Evolutionary conservation across 1,139 yeast species (phyloP).

Genomic region (Suzukiozyma palmioleophila): DNA sequence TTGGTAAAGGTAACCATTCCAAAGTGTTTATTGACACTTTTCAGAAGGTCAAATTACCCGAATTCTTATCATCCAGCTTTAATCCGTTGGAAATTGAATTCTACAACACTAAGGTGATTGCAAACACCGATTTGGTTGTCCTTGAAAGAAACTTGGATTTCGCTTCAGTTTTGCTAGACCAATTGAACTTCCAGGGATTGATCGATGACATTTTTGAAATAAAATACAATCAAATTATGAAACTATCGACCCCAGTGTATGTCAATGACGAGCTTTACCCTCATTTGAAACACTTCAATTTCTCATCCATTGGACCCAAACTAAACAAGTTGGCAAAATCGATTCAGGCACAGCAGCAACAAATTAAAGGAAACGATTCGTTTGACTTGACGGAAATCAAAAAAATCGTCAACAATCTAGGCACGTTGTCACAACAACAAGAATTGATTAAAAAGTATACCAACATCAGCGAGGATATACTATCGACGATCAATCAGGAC

Average conservation of each 20-base stretch:
- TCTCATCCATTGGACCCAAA: conserved; percentile 73
- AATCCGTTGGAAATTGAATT: conserved; percentile 36
- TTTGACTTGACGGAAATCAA: conserved; percentile 58
- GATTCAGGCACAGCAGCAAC: conserved; percentile 46
- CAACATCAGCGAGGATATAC: conserved; percentile 62
- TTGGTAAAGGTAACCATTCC: conserved; percentile 39
- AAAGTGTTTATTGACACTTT: conserved; percentile 26
- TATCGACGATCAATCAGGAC: conserved; percentile 51
- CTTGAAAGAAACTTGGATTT: conserved; percentile 76
- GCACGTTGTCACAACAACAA: conserved; percentile 64
- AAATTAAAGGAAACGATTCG: conserved; percentile 54
- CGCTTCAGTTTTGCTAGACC: conserved; percentile 66
- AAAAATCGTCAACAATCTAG: conserved; percentile 65
- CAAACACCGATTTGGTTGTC: conserved; percentile 61
- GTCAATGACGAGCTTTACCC: conserved; percentile 26
- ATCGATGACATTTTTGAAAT: conserved; percentile 65
- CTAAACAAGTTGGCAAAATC: conserved; percentile 68
- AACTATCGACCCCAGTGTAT: conserved; percentile 12
- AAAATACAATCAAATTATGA: conserved; percentile 39
- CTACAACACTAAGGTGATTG: conserved; percentile 28
- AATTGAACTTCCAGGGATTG: conserved; percentile 78
- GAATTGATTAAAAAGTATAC: conserved; percentile 73
- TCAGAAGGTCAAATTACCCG: conserved; percentile 23
- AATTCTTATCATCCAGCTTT: conserved; percentile 24
- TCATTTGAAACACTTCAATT: conserved; percentile 61